Evolutionary conservation across 2,329 filamentous ascomycete genomes (phyloP), one percentile per base, ranked within the genome.

Genomic region (Colletotrichum gloeosporioides): DNA sequence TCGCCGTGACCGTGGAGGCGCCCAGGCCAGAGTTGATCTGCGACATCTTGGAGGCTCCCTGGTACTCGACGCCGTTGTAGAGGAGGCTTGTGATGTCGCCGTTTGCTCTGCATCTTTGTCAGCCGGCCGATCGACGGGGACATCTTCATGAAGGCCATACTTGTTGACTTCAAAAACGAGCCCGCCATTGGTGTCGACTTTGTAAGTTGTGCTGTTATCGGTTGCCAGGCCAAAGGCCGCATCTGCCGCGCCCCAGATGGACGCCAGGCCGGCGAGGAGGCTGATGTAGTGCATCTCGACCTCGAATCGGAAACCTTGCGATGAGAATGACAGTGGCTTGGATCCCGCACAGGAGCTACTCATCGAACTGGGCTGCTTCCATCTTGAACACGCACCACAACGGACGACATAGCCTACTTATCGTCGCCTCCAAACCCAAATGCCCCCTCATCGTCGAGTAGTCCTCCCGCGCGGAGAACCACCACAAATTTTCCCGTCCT

Each of bases 21-120:
- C 79, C 80, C 3, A 91, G 83, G 3, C 89, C 89, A 18, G 88
- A 90, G 25, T 84, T 85, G 62, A 91, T 90, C 49, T 90, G 89
- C 6, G 88, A 88, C 12, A 83, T 85, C 44, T 85, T 86, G 62
- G 80, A 80, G 1, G 82, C 77, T 32, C 87, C 88, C 79, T 90
- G 89, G 16, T 89, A 84, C 73, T 91, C 86, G 16, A 86, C 83
- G 55, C 86, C 86, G 36, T 87, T 86, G 78, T 86, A 90, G 65
- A 88, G 87, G 80, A 94, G 90, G 1, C 91, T 93, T 12, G 88
- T 92, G 81, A 94, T 91, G 78, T 93, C 92, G 79, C 92, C 93
- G 79, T 85, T 92, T 13, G 85, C 85, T 57, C 87, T 85, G 77
- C 83, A 87, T 57, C 86, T 2, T 86, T 18, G 4, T 76, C 27